Evolutionary conservation across 202 grass and related monocot genomes (phyloP).

Genomic region (Sporobolus alterniflorus): DNA sequence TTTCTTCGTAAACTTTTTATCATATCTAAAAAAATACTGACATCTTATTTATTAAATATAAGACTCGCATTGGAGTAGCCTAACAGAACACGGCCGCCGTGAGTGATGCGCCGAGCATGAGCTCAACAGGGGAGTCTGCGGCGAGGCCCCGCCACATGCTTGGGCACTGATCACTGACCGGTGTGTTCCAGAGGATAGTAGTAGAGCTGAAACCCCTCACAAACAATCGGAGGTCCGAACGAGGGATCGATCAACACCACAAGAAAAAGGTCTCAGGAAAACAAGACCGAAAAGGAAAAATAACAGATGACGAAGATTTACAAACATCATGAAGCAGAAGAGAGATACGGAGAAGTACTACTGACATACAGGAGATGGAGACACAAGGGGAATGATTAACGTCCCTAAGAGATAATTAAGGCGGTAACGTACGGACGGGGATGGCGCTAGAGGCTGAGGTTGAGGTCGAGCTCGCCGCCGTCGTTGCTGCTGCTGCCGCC

Average conservation of each 20-base stretch:
- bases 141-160: background rate
- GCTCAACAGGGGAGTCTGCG: too few species aligned
- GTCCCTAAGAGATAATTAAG: conserved; percentile 43
- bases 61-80: too few species aligned
- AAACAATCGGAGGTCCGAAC: background rate
- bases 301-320: background rate
- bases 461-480: conserved; percentile 66
- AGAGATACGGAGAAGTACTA: background rate
- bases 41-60: too few species aligned
- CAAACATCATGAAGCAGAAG: background rate
- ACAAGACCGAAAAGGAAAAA: background rate
- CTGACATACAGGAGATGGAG: conserved; percentile 11
- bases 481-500: background rate
- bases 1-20: too few species aligned
- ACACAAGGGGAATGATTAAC: conserved; percentile 20
- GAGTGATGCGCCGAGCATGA: too few species aligned
- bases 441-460: conserved; percentile 53
- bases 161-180: background rate
- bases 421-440: background rate
- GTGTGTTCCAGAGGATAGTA: background rate
- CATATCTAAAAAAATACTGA: too few species aligned
- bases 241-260: background rate
- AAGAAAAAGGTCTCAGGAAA: background rate
- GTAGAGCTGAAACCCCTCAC: too few species aligned
- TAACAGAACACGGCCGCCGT: too few species aligned